Conservation (phyloP, 768 basidiomycete species). For the Tricholoma flavovirens region DNA sequence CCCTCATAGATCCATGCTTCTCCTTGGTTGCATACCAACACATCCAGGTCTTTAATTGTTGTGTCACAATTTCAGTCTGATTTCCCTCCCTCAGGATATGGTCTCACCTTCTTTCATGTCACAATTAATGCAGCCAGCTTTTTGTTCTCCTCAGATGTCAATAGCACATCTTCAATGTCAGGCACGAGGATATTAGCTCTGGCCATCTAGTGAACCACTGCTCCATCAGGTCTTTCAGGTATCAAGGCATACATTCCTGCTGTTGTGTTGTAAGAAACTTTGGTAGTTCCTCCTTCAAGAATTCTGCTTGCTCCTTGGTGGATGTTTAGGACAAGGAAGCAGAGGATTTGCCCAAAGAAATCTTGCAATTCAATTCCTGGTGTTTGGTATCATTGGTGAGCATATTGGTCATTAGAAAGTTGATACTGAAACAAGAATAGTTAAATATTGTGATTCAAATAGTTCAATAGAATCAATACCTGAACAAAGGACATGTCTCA, state of each 20-base stretch:
- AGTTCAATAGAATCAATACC: too few species aligned
- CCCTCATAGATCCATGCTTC: background rate
- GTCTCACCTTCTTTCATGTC: background rate
- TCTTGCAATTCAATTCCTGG: too few species aligned
- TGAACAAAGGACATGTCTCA: too few species aligned
- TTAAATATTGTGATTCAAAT: too few species aligned
- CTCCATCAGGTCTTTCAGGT: background rate
- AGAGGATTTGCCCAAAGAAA: too few species aligned
- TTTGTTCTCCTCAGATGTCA: background rate
- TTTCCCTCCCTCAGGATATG: background rate
- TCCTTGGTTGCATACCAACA: background rate
- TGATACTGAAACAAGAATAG: too few species aligned
- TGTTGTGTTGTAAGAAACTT: background rate
- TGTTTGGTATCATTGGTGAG: too few species aligned
- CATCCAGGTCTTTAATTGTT: background rate
- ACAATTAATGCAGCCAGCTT: background rate
- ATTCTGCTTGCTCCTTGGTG: background rate
- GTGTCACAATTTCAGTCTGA: background rate
- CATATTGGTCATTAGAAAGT: too few species aligned
- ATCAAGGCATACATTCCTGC: background rate
- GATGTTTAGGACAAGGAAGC: too few species aligned
- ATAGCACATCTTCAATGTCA: background rate
- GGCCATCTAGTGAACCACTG: slow-evolving; percentile 1
- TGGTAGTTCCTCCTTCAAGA: slow-evolving; percentile 1
- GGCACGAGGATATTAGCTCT: background rate